A percentile compares a stretch with the other conserved stretches of the same genome.
Conservation (phyloP, 2,329 filamentous ascomycete species). For the Diaporthe citriasiana region DNA sequence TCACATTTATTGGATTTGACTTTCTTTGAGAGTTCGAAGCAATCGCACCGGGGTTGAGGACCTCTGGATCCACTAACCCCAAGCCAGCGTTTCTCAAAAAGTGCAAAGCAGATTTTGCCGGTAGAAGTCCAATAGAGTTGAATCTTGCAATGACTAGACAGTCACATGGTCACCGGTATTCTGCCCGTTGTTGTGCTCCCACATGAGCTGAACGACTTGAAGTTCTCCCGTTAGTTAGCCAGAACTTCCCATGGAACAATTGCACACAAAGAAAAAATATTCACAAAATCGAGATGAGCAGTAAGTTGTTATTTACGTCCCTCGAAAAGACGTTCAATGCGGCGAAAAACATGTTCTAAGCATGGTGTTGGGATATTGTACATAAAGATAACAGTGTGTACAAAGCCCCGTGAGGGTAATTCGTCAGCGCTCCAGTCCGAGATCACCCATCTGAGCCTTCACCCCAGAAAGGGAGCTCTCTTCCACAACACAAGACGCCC, state of each 20-base stretch:
- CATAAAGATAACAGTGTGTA: neutral
- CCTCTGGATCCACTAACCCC: neutral
- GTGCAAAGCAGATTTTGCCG: neutral
- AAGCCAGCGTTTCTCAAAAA: neutral
- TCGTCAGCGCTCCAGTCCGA: neutral
- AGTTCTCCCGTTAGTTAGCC: too few relatives aligned
- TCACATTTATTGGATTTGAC: neutral
- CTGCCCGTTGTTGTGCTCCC: neutral
- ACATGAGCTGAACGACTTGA: too few relatives aligned
- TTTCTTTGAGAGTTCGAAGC: neutral
- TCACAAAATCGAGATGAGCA: neutral
- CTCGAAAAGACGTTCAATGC: neutral
- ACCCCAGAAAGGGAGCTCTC: neutral
- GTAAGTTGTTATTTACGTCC: too few relatives aligned
- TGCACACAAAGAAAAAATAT: neutral
- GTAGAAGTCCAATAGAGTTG: neutral
- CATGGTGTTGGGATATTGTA: neutral
- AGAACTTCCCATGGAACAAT: neutral
- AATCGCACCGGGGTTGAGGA: neutral
- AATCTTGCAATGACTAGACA: neutral
- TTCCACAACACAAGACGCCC: neutral
- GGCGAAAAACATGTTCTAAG: neutral
- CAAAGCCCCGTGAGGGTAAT: conserved; percentile 6
- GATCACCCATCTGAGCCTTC: neutral
- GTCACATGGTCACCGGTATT: neutral